A percentile compares a stretch with the other conserved stretches of the same genome.
Conservation (phyloP, 2,329 filamentous ascomycete species). For the Albophoma yamanashiensis region DNA sequence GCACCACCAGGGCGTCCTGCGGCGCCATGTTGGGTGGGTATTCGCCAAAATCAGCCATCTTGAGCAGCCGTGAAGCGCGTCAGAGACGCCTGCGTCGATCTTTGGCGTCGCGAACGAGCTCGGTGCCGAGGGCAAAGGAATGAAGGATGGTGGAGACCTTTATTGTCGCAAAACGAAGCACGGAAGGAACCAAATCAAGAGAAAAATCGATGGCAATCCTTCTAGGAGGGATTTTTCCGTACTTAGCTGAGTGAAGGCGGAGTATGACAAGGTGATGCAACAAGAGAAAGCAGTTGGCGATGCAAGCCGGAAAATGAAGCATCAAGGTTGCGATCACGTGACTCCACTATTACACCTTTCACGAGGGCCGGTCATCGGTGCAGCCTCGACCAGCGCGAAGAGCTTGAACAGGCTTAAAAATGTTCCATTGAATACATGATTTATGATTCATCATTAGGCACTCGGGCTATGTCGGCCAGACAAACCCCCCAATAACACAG, state of each 20-base stretch:
- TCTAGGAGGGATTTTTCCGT: neutral
- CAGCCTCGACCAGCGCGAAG: neutral
- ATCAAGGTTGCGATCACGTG: neutral
- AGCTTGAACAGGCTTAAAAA: neutral
- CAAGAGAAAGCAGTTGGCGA: neutral
- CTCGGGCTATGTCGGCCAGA: conserved; percentile 10
- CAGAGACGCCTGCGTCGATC: neutral
- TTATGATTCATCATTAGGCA: conserved; percentile 18
- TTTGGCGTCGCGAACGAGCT: neutral
- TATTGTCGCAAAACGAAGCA: neutral
- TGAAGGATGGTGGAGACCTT: neutral
- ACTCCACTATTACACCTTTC: neutral
- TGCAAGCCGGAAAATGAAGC: neutral
- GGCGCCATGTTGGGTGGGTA: conserved; percentile 58
- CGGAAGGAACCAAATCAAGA: neutral
- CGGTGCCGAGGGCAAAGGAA: neutral
- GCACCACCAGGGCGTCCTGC: conserved; percentile 50
- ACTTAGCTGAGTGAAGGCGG: neutral
- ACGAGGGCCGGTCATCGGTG: neutral
- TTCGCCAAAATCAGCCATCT: conserved; percentile 50
- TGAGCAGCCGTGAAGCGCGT: conserved; percentile 6
- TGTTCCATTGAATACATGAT: neutral
- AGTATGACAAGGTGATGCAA: neutral
- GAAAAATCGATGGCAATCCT: neutral
- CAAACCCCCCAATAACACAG: neutral